Conservation (phyloP, 305 asterid genomes). For the Solanum hybrid region DNA sequence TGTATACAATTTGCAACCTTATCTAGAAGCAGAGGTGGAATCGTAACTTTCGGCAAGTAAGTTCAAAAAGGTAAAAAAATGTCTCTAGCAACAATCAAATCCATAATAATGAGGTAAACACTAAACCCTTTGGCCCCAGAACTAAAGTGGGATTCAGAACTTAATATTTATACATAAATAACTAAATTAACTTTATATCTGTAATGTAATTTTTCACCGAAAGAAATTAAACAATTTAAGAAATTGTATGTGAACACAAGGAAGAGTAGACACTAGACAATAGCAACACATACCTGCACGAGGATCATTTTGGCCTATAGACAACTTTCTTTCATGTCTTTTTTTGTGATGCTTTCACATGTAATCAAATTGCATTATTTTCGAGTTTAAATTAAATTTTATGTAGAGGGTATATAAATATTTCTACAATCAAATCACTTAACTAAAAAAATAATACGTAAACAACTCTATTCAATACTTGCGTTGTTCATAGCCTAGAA, state of each 20-base stretch:
- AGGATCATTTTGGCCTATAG: not conserved
- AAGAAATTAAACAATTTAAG: not conserved
- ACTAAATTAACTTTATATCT: not conserved
- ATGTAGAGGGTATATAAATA: not conserved
- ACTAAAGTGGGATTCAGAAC: no score
- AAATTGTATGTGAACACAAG: not conserved
- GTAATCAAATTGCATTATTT: not conserved
- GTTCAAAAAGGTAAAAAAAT: no score
- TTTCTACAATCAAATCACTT: not conserved
- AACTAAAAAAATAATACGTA: not conserved
- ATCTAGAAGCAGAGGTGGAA: accelerated
- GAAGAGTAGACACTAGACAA: not conserved
- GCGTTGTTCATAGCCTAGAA: not conserved
- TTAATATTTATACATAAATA: not conserved
- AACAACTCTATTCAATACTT: not conserved
- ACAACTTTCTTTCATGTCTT: not conserved
- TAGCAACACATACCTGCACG: not conserved
- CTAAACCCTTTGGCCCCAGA: not conserved
- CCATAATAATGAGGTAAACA: not conserved
- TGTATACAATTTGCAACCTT: not conserved
- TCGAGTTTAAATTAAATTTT: not conserved
- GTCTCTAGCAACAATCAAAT: not conserved
- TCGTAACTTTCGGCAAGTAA: no score
- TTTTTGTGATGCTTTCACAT: not conserved
- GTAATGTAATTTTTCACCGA: accelerated